These are phyloP conservation scores for Trichomonas gallinae DNA, from an alignment of 208 protist species.

Conservation along the genomic window DNA sequence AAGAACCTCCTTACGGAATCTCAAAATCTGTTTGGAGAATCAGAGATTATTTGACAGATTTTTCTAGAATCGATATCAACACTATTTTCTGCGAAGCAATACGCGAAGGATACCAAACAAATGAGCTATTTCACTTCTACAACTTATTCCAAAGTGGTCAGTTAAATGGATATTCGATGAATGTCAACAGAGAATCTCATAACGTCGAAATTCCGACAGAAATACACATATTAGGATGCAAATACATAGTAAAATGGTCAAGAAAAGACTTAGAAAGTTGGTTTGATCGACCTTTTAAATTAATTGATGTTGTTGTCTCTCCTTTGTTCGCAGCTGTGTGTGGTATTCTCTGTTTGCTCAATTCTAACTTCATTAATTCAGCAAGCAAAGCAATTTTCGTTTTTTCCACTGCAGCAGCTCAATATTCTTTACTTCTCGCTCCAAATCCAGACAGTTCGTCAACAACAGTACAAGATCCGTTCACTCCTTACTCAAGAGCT, in stretches of 20 bases:
- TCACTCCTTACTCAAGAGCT: neutral
- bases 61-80: neutral
- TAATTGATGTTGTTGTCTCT: neutral
- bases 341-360: neutral
- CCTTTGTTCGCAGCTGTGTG: neutral
- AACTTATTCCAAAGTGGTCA: neutral
- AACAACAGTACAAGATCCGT: neutral
- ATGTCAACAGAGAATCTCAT: neutral
- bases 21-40: neutral
- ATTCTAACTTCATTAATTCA: neutral
- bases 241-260: neutral
- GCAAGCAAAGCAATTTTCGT: neutral
- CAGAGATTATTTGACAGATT: neutral
- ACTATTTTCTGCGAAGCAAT: neutral
- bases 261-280: neutral
- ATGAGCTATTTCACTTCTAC: neutral
- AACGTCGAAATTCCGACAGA: neutral
- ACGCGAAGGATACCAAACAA: neutral
- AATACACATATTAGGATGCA: neutral
- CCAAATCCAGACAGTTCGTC: constrained; percentile 16
- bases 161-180: neutral
- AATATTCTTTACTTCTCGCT: neutral
- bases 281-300: neutral
- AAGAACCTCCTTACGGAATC: neutral
- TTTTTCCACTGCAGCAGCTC: neutral